Percentiles rank a stretch among this genome's conserved stretches.
Evolutionary conservation across 139 green algal species (phyloP).

Genomic region (Closterium sp.): DNA sequence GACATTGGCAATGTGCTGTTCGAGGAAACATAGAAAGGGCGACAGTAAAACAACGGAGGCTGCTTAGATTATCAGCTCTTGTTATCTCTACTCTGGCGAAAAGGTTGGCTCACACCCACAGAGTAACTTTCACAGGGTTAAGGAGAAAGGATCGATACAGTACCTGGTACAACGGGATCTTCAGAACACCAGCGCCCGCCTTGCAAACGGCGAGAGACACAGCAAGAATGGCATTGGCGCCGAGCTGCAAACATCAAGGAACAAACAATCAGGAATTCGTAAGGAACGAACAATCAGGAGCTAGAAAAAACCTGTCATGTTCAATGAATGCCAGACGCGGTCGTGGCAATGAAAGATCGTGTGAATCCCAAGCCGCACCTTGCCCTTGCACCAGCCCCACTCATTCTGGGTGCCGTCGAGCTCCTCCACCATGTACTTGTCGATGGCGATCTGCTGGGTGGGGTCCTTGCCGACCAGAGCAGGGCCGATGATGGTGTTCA

Average conservation of each 20-base stretch:
- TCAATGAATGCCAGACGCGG: not conserved
- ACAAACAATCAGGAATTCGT: not conserved
- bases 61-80: too few species aligned
- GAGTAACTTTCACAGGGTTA: too few species aligned
- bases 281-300: not conserved
- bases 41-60: not conserved
- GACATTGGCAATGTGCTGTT: constrained; percentile 62
- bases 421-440: constrained; percentile 87
- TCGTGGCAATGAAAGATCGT: too few species aligned
- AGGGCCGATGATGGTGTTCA: constrained; percentile 92
- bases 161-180: constrained; percentile 86
- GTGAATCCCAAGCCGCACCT: constrained; percentile 6
- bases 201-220: constrained; percentile 93
- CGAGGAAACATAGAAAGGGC: not conserved
- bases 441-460: constrained; percentile 84
- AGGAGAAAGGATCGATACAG: not conserved
- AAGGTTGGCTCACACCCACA: too few species aligned
- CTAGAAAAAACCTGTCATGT: not conserved
- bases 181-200: constrained; percentile 94
- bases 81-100: too few species aligned
- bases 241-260: constrained; percentile 64
- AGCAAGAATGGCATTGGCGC: constrained; percentile 97
- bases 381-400: constrained; percentile 54
- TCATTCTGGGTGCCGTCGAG: constrained; percentile 98
- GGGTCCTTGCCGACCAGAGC: constrained; percentile 80